Conservation (phyloP, 2,329 filamentous ascomycete species). For the Escovopsis sp. region DNA sequence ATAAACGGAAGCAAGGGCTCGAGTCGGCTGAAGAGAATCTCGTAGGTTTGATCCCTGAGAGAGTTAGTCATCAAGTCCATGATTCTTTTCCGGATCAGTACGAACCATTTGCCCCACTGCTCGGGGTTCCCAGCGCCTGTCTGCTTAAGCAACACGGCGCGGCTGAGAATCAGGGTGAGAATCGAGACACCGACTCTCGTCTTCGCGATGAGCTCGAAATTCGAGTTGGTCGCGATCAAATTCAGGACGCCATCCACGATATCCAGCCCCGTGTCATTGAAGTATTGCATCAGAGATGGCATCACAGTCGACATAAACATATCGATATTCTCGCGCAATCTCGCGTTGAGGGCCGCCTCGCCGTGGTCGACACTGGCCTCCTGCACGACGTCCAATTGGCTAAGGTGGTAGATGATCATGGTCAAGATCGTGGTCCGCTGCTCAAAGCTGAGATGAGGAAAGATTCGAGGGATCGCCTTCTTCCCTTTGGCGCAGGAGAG, state of each 20-base stretch:
- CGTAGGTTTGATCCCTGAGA: constrained; percentile 60
- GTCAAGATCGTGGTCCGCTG: constrained; percentile 91
- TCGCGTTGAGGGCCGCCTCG: constrained; percentile 55
- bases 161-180: constrained; percentile 85
- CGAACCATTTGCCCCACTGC: constrained; percentile 68
- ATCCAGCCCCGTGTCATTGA: constrained; percentile 79
- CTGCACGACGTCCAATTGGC: constrained; percentile 78
- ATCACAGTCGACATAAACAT: constrained; percentile 80
- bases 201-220: constrained; percentile 69
- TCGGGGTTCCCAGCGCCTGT: constrained; percentile 52
- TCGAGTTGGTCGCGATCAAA: constrained; percentile 67
- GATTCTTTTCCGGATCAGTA: constrained; percentile 2
- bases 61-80: constrained; percentile 14
- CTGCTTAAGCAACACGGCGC: constrained; percentile 86
- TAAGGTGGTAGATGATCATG: constrained; percentile 87
- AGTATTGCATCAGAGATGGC: constrained; percentile 75
- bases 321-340: constrained; percentile 81
- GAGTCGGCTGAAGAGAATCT: constrained; percentile 70
- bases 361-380: constrained; percentile 60
- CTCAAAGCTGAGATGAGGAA: constrained; percentile 81
- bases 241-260: constrained; percentile 85
- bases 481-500: constrained; percentile 92
- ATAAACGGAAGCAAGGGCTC: constrained; percentile 72
- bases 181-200: constrained; percentile 81
- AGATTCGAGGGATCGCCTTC: constrained; percentile 86